phyloP scores from a whole-genome alignment of 2,329 filamentous ascomycete species.

The Calonectria hawksworthii region DNA sequence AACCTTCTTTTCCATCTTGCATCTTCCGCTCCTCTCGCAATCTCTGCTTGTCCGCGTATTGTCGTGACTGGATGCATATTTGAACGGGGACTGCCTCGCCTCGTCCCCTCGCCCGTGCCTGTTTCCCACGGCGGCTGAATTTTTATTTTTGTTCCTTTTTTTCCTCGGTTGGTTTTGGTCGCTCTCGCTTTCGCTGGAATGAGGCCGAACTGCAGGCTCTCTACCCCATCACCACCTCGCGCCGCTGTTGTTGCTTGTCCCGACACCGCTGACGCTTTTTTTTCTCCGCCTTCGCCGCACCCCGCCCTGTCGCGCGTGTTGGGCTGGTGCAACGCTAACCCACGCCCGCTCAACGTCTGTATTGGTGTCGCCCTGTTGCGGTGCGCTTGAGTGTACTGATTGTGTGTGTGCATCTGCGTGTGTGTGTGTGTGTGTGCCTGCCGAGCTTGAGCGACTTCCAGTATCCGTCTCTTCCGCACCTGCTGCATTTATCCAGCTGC shows the following conservation, averaged over 20 bases:
- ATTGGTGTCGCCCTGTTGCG: slow-evolving; percentile 8
- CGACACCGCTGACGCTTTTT: slow-evolving; percentile 18
- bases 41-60: neutral
- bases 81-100: neutral
- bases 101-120: neutral
- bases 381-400: neutral
- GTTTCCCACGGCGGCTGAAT: neutral
- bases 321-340: slow-evolving; percentile 16
- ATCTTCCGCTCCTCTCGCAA: slow-evolving; percentile 3
- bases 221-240: slow-evolving; percentile 22
- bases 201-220: slow-evolving; percentile 21
- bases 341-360: slow-evolving; percentile 13
- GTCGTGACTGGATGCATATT: neutral
- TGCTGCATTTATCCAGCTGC: slow-evolving; percentile 13
- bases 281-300: slow-evolving; percentile 20
- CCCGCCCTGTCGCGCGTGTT: slow-evolving; percentile 16
- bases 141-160: neutral
- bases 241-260: slow-evolving; percentile 13
- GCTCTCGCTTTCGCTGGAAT: slow-evolving; percentile 24
- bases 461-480: slow-evolving; percentile 19
- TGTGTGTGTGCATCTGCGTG: neutral
- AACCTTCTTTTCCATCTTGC: slow-evolving; percentile 20
- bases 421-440: neutral
- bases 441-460: slow-evolving; percentile 16
- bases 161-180: neutral